phyloP scores from a whole-genome alignment of 768 basidiomycete species.

The Agaricus subrufescens region DNA sequence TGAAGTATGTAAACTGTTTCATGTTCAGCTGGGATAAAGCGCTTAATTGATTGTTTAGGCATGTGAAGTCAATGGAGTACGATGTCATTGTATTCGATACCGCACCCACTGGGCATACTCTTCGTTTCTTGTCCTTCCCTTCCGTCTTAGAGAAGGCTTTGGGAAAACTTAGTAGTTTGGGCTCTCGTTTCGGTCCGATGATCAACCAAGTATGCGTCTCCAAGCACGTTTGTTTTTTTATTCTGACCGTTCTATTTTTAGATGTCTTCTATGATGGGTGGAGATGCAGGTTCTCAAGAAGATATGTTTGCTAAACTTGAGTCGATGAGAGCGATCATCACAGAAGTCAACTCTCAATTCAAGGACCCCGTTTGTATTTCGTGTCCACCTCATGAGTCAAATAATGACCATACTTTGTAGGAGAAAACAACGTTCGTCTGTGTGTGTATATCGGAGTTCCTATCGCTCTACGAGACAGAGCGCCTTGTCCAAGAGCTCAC shows the following conservation, averaged over 20 bases:
- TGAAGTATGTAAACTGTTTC: slow-evolving; percentile 68
- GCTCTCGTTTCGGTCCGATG: slow-evolving; percentile 96
- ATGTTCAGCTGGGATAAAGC: background rate
- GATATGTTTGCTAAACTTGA: slow-evolving; percentile 99
- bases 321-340: slow-evolving; percentile 94
- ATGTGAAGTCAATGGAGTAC: slow-evolving; percentile 99
- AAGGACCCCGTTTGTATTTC: slow-evolving; percentile 81
- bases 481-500: slow-evolving; percentile 94
- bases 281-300: slow-evolving; percentile 83
- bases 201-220: slow-evolving; percentile 60
- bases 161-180: slow-evolving; percentile 90
- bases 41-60: slow-evolving; percentile 45
- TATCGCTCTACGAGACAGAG: slow-evolving; percentile 98
- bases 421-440: slow-evolving; percentile 99
- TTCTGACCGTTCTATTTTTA: slow-evolving; percentile 20
- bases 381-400: background rate
- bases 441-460: slow-evolving; percentile 97
- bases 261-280: slow-evolving; percentile 98
- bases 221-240: background rate
- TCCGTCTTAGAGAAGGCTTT: slow-evolving; percentile 96
- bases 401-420: slow-evolving; percentile 29
- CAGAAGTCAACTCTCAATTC: slow-evolving; percentile 98
- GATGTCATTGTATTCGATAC: slow-evolving; percentile 99
- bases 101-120: slow-evolving; percentile 96
- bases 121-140: slow-evolving; percentile 98